Evolutionary conservation across 2,329 filamentous ascomycete genomes (phyloP).

Genomic region (Teratosphaeria destructans): DNA sequence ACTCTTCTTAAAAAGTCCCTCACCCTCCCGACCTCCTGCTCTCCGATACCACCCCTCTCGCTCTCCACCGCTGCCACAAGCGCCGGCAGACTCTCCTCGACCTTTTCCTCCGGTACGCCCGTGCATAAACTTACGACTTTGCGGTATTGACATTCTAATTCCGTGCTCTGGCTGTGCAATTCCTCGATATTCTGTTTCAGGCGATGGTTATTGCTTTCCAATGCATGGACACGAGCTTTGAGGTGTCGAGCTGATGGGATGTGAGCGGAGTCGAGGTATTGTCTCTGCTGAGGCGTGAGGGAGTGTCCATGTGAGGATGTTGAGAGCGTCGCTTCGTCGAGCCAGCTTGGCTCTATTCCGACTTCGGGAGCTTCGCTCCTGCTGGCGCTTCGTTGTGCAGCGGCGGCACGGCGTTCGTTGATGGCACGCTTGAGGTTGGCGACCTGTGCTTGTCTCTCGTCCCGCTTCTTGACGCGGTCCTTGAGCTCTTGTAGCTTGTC

Average conservation of each 20-base stretch:
- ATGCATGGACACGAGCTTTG: constrained; percentile 57
- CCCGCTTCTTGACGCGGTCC: constrained; percentile 51
- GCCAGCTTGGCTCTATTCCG: constrained; percentile 26
- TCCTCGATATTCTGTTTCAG: constrained; percentile 58
- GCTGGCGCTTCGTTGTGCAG: constrained; percentile 9
- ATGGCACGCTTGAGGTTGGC: constrained; percentile 66
- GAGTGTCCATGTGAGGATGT: neutral
- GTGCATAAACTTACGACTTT: constrained; percentile 83
- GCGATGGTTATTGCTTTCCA: constrained; percentile 56
- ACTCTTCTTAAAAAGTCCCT: constrained; percentile 71
- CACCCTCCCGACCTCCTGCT: constrained; percentile 55
- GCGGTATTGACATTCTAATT: constrained; percentile 78
- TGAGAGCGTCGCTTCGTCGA: constrained; percentile 19
- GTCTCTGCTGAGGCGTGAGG: constrained; percentile 9
- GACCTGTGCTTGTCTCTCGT: constrained; percentile 58
- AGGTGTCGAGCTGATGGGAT: constrained; percentile 31
- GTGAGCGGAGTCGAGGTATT: constrained; percentile 5
- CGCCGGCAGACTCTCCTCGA: constrained; percentile 70
- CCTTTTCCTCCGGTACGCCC: constrained; percentile 62
- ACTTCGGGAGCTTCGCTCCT: neutral
- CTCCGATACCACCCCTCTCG: constrained; percentile 40
- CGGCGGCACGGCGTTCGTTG: constrained; percentile 51
- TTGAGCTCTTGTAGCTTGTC: constrained; percentile 62
- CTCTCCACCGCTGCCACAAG: constrained; percentile 84
- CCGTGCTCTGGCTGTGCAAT: constrained; percentile 68